phyloP scores from a whole-genome alignment of 2,329 filamentous ascomycete species.

The Apiospora saccharicola region DNA sequence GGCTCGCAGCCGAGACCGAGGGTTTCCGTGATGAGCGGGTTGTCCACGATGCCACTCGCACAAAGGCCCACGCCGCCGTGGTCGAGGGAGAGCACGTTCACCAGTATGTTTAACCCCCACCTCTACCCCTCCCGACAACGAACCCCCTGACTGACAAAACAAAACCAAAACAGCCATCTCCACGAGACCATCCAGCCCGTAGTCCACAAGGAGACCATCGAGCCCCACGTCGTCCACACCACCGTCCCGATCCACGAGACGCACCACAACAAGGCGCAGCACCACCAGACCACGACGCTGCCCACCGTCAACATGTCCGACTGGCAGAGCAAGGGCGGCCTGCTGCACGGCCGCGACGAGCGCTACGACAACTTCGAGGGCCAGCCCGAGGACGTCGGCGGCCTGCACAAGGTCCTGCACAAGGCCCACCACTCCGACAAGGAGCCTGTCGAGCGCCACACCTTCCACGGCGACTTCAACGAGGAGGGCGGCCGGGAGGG shows the following conservation, averaged over 20 bases:
- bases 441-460: conserved; percentile 29
- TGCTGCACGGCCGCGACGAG: conserved; percentile 57
- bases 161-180: conserved; percentile 47
- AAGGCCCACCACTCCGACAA: conserved; percentile 26
- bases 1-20: conserved; percentile 59
- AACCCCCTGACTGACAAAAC: not conserved
- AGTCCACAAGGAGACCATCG: conserved; percentile 72
- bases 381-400: conserved; percentile 60
- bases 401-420: conserved; percentile 35
- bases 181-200: conserved; percentile 76
- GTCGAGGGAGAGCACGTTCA: conserved; percentile 70
- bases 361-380: conserved; percentile 68
- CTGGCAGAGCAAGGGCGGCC: conserved; percentile 63
- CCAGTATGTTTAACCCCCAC: conserved; percentile 45
- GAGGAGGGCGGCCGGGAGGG: not conserved
- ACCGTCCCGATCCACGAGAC: conserved; percentile 76
- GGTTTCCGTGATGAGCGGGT: conserved; percentile 60
- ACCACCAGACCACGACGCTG: conserved; percentile 70
- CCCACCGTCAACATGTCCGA: conserved; percentile 71
- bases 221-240: conserved; percentile 74
- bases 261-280: conserved; percentile 71
- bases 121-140: too few relatives aligned
- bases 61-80: conserved; percentile 53
- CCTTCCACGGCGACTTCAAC: conserved; percentile 22
- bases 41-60: conserved; percentile 56